Base-by-base conservation (phyloP, 2,329 filamentous ascomycete genomes). In the Ophiostoma montium region DNA sequence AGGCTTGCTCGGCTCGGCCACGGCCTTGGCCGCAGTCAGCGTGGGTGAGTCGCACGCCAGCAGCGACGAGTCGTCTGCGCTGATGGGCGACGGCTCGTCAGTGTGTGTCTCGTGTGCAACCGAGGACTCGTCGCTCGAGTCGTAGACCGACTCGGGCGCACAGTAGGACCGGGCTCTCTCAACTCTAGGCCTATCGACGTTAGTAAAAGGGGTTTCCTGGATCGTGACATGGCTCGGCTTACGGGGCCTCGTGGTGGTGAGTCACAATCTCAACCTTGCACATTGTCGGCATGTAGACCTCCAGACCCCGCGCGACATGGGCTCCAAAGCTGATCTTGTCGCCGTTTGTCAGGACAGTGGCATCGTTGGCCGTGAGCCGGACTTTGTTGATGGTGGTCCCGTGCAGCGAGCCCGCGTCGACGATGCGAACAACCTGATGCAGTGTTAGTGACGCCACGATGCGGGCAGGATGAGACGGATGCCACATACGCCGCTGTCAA, bases 331-430 rank as follows among this genome's bases (percentile, higher is more conserved):
- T 59, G 42, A 70, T 33, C 1, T 45, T 47, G 52, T 69, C 67
- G 5, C 66, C 65, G n/a, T 60, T 54, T 4, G 53, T 52, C 1
- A 71, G 46, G 31, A 57, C 51, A 0, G 53, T 48, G 0, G 31
- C 15, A 2, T 57, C 36, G 7, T 58, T 46, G 1, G 50, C 47
- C 0, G 46, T 15, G 3, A 70, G 35, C 15, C 52, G 54, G 1
- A 49, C 50, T 2, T 61, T 55, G 49, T 71, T 74, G 38, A 69
- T 54, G 35, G 63, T 74, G 0, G 74, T 76, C 1, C 75, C 75
- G 51, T 78, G 75, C 2, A 76, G 66, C 0, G 74, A 77, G 2
- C 64, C 63, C 1, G 61, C 57, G 48, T 78, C 75, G 27, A 59
- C 63, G 35, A 78, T 58, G 38, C 60, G 63, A 0, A 77, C 57